Conservation (phyloP, 495 filamentous ascomycete species). For the Talaromyces thailandensis region DNA sequence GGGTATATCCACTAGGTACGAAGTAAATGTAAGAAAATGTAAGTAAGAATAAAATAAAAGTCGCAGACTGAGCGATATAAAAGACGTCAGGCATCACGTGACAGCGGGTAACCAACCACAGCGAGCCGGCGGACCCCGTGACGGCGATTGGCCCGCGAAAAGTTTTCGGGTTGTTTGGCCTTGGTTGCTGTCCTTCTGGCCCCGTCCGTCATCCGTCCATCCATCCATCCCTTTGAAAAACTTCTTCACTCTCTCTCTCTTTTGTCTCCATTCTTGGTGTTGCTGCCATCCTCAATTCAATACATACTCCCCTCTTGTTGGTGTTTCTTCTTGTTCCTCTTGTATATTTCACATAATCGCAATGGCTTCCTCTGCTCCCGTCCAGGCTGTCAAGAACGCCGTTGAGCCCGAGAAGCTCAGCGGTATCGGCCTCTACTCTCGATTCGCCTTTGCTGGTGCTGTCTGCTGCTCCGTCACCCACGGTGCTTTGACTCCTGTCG, state of each 20-base stretch:
- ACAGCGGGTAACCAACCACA: neutral
- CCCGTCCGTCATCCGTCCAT: constrained; percentile 11
- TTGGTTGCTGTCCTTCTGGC: constrained; percentile 5
- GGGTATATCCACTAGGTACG: too few relatives aligned
- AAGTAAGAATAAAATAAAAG: neutral
- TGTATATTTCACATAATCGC: constrained; percentile 10
- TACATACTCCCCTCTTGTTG: neutral
- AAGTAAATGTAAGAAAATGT: too few relatives aligned
- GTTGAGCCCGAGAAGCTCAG: constrained; percentile 36
- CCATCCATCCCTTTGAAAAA: constrained; percentile 11
- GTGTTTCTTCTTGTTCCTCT: neutral
- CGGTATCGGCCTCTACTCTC: constrained; percentile 56
- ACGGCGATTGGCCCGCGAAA: constrained; percentile 8
- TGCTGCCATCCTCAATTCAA: neutral
- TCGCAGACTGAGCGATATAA: neutral
- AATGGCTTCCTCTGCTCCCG: constrained; percentile 34
- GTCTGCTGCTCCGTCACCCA: constrained; percentile 93
- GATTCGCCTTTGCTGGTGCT: constrained; percentile 89
- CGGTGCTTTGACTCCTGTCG: constrained; percentile 84
- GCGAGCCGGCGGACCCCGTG: neutral
- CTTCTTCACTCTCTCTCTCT: constrained; percentile 8
- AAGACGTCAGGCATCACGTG: neutral
- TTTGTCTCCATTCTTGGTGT: neutral
- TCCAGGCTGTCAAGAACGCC: constrained; percentile 26
- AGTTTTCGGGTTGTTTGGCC: constrained; percentile 9